Conservation (phyloP, 345 rosid species). For the Bruguiera sexangula region DNA sequence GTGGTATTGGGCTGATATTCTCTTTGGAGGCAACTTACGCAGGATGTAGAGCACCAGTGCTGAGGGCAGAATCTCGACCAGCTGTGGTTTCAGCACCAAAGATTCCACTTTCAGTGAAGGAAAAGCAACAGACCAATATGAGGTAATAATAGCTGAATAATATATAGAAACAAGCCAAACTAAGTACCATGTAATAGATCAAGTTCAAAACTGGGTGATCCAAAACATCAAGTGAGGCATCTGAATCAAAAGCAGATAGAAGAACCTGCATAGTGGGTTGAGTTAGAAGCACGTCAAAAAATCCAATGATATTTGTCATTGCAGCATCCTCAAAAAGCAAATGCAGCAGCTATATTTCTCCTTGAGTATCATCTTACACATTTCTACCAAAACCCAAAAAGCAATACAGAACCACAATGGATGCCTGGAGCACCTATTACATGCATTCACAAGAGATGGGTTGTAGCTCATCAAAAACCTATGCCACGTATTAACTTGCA, state of each 20-base stretch:
- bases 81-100: constrained; percentile 40
- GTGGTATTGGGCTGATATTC: constrained; percentile 89
- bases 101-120: constrained; percentile 3
- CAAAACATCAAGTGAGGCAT: constrained; percentile 80
- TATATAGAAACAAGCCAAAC: background rate
- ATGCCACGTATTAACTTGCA: background rate
- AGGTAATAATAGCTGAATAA: background rate
- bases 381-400: too few relatives aligned
- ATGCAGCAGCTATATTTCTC: background rate
- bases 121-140: background rate
- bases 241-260: constrained; percentile 73
- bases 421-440: too few relatives aligned
- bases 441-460: too few relatives aligned
- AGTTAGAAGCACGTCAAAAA: background rate
- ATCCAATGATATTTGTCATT: background rate
- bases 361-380: too few relatives aligned
- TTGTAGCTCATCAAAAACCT: background rate
- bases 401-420: too few relatives aligned
- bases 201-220: constrained; percentile 90
- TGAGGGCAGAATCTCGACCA: constrained; percentile 94
- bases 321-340: background rate
- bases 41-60: constrained; percentile 86
- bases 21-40: constrained; percentile 92
- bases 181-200: constrained; percentile 79
- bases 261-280: constrained; percentile 48